These are phyloP conservation scores for Zoysia pacifica DNA, from an alignment of 176 grass and related monocot genomes.

Conservation along the genomic window DNA sequence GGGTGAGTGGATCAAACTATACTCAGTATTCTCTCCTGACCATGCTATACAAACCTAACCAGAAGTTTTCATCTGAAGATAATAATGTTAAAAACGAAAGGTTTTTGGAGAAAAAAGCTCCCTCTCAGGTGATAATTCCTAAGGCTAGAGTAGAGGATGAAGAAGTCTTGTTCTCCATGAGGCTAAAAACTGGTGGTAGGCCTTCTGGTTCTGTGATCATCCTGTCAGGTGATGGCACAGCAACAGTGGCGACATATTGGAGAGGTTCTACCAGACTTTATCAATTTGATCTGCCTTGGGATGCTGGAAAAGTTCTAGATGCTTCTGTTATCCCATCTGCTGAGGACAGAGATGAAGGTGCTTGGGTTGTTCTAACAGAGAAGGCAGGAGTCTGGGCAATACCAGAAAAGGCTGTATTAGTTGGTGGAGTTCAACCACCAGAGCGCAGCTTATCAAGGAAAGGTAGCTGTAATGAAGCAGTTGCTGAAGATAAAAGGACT, in stretches of 20 bases:
- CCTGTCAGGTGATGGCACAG: conserved; percentile 93
- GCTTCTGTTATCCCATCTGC: conserved; percentile 79
- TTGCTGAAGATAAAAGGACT: conserved; percentile 78
- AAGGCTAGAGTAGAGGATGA: conserved; percentile 92
- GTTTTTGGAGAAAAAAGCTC: conserved; percentile 97
- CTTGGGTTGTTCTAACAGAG: conserved; percentile 96
- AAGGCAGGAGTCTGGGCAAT: conserved; percentile 94
- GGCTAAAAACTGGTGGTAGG: conserved; percentile 83
- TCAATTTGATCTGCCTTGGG: conserved; percentile 96
- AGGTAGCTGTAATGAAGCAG: conserved; percentile 86
- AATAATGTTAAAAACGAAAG: conserved; percentile 54
- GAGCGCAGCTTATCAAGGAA: conserved; percentile 97
- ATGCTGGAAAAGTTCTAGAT: conserved; percentile 93
- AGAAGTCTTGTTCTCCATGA: conserved; percentile 77
- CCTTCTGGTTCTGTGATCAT: conserved; percentile 92
- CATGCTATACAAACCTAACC: conserved; percentile 74
- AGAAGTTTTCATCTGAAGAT: conserved; percentile 57
- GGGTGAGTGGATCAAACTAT: conserved; percentile 92
- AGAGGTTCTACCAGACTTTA: conserved; percentile 89
- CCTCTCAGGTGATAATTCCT: conserved; percentile 89
- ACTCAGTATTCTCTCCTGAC: conserved; percentile 92
- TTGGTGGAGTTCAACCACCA: conserved; percentile 96
- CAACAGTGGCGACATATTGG: conserved; percentile 86
- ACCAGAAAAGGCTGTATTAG: conserved; percentile 96
- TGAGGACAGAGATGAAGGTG: conserved; percentile 81